Base-by-base conservation (phyloP, 768 basidiomycete species). In the Auriscalpium orientale region DNA sequence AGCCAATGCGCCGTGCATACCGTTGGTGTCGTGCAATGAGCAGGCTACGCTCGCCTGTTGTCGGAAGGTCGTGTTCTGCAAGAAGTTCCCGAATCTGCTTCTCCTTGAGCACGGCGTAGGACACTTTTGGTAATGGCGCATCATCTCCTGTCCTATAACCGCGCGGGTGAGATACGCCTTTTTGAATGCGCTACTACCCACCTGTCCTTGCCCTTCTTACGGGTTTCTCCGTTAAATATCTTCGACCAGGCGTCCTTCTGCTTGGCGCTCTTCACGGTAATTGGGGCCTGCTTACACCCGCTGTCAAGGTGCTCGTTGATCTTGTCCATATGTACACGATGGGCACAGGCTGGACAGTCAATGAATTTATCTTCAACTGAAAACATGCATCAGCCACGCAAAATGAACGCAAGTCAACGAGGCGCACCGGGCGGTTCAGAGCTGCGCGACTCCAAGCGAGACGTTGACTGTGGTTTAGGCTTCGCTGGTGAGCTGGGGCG, bases 261-360 rank as follows among this genome's bases (percentile, higher is more conserved):
- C 46, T 53, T 55, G 1, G 48, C 37, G 11, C 38, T 49, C n/a
- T 52, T 47, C 20, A 46, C 51, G 16, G 49, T 51, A 12, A 8
- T 16, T 3, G 51, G 46, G 20, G 56, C 51, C 22, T 15, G 35
- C 51, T 60, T 64, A 49, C 72, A 75, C 1, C 66, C 65, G 55
- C 64, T 62, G 40, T 75, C 72, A 38, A 75, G 58, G 48, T 75
- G 74, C 8, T 62, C 48, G 15, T 72, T 70, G 45, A 74, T 70
- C 15, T 52, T 54, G 10, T 61, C 52, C 18, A 70, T 61, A 3
- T 65, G 63, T 22, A 74, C 59, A 1, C 52, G 54, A 15, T 58
- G 59, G 9, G 15, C 43, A 44, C 57, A 55, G 22, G 54, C 40
- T 8, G 59, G 53, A 51, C 53, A 55, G 46, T 52, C 53, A 20